phyloP scores from a whole-genome alignment of 2,329 filamentous ascomycete genomes.

The Aspergillus ibericus region DNA sequence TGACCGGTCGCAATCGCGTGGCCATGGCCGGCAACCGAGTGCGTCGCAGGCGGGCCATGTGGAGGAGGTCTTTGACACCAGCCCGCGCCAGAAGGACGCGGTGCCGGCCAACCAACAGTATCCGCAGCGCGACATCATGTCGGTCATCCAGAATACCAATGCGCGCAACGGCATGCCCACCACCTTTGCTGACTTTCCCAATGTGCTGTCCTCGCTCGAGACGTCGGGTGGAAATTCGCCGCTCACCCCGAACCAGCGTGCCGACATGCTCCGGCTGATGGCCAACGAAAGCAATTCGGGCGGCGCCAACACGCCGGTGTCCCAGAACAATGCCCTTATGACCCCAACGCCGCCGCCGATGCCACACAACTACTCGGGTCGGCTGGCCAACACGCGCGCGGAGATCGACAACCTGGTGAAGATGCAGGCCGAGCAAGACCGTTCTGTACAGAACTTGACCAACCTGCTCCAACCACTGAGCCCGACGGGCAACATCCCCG shows the following conservation, averaged over 20 bases:
- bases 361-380: slow-evolving; percentile 48
- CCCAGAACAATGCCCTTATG: slow-evolving; percentile 57
- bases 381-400: slow-evolving; percentile 65
- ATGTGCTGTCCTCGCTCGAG: slow-evolving; percentile 48
- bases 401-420: slow-evolving; percentile 78
- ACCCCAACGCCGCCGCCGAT: slow-evolving; percentile 57
- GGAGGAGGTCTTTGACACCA: slow-evolving; percentile 47
- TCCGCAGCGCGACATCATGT: slow-evolving; percentile 50
- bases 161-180: slow-evolving; percentile 42
- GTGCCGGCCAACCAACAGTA: slow-evolving; percentile 23
- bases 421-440: slow-evolving; percentile 75
- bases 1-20: slow-evolving; percentile 29
- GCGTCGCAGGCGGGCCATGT: slow-evolving; percentile 37
- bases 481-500: slow-evolving; percentile 75
- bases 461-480: slow-evolving; percentile 75
- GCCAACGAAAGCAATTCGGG: slow-evolving; percentile 47
- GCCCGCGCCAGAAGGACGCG: slow-evolving; percentile 29
- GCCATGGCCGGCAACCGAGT: slow-evolving; percentile 33
- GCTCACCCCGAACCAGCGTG: slow-evolving; percentile 48
- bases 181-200: slow-evolving; percentile 45
- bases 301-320: slow-evolving; percentile 37
- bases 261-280: slow-evolving; percentile 50
- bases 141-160: slow-evolving; percentile 49
- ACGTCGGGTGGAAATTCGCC: slow-evolving; percentile 44
- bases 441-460: slow-evolving; percentile 72